phyloP scores from a whole-genome alignment of 306 rosid species.

The Gillenia trifoliata region DNA sequence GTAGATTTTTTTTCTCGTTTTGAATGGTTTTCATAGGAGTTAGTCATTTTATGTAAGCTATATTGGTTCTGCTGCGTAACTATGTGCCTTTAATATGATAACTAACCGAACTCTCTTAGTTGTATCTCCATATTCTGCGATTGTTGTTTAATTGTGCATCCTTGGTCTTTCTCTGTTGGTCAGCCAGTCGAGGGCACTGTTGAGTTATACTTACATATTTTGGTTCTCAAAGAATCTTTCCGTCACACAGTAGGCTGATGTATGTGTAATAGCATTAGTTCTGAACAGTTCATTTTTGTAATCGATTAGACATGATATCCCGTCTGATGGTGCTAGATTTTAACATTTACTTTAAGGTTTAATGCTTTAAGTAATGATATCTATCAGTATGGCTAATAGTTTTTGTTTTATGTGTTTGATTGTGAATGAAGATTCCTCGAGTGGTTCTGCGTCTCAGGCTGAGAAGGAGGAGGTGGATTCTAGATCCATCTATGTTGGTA shows the following conservation, averaged over 20 bases:
- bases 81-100: not conserved
- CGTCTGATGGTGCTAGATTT: not conserved
- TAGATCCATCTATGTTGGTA: conserved; percentile 96
- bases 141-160: not conserved
- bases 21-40: not conserved
- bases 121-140: not conserved
- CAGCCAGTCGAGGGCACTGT: not conserved
- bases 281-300: not conserved
- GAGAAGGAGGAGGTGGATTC: conserved; percentile 99
- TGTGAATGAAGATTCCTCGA: conserved; percentile 60
- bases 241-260: not conserved
- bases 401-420: conserved; percentile 10
- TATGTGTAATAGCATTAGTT: not conserved
- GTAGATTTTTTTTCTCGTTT: not conserved
- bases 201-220: not conserved
- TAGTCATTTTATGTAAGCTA: not conserved
- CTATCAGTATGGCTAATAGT: not conserved
- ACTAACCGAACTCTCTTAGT: not conserved
- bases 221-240: not conserved
- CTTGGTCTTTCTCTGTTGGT: not conserved
- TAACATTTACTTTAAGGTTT: no score
- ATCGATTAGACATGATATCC: not conserved
- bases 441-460: conserved; percentile 78
- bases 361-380: conserved; percentile 2
- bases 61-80: not conserved